phyloP scores from a whole-genome alignment of 1,284 basidiomycete genomes.

The Leccinum fallax region DNA sequence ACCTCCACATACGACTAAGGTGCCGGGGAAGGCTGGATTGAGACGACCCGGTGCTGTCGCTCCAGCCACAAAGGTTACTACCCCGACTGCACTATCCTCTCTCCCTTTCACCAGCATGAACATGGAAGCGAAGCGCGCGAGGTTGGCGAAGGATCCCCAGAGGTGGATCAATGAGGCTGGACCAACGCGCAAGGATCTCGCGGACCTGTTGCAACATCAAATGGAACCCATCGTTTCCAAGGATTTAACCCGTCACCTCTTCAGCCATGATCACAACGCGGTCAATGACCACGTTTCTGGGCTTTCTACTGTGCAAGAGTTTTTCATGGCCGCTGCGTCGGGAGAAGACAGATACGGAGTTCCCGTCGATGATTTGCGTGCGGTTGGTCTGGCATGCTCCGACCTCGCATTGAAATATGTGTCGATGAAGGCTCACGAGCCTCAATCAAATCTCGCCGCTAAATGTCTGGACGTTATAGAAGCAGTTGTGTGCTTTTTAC shows the following conservation, averaged over 20 bases:
- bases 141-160: constrained; percentile 79
- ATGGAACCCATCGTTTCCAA: constrained; percentile 87
- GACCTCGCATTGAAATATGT: constrained; percentile 95
- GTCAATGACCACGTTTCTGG: constrained; percentile 91
- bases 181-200: constrained; percentile 81
- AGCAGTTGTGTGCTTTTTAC: constrained; percentile 74
- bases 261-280: constrained; percentile 95
- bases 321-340: constrained; percentile 63
- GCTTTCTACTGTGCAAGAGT: constrained; percentile 72
- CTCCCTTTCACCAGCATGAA: constrained; percentile 73
- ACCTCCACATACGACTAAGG: constrained; percentile 40
- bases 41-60: constrained; percentile 51
- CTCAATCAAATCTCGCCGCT: constrained; percentile 89
- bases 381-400: constrained; percentile 84
- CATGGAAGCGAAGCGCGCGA: constrained; percentile 69
- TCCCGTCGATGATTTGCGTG: constrained; percentile 56
- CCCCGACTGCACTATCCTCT: constrained; percentile 34
- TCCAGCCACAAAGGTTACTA: constrained; percentile 37
- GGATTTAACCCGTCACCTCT: constrained; percentile 79
- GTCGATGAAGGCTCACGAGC: constrained; percentile 88
- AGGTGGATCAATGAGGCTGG: constrained; percentile 86
- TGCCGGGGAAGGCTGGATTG: constrained; percentile 47
- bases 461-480: constrained; percentile 91
- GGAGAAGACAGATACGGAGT: constrained; percentile 63
- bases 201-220: constrained; percentile 86